Percentiles rank a stretch among this genome's conserved stretches.
Evolutionary conservation across 192 early-diverging fungal species (phyloP).

Genomic region (Dissophora globulifera): DNA sequence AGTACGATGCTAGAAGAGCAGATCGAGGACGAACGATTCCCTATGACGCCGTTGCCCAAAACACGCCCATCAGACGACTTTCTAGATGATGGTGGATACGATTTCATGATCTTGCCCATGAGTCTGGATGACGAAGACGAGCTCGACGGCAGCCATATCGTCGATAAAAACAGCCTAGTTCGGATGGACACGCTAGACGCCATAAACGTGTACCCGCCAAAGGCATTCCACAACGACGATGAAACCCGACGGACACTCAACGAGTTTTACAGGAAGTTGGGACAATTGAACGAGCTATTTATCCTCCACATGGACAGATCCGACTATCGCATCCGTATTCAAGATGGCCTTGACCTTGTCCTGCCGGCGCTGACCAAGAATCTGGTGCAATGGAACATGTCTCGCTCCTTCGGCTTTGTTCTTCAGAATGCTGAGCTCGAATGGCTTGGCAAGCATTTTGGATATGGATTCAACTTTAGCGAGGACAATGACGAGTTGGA

Average conservation of each 20-base stretch:
- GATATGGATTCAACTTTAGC: conserved; percentile 1
- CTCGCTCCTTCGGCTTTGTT: background rate
- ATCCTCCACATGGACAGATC: conserved; percentile 14
- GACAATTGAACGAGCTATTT: background rate
- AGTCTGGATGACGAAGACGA: too few relatives aligned
- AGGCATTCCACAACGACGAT: background rate
- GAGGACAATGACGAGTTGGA: background rate
- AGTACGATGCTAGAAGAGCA: too few relatives aligned
- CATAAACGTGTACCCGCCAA: too few relatives aligned
- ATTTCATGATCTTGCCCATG: too few relatives aligned
- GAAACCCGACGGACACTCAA: background rate
- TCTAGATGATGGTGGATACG: too few relatives aligned
- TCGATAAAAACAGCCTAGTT: too few relatives aligned
- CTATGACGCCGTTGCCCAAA: too few relatives aligned
- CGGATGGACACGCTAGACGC: too few relatives aligned
- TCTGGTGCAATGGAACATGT: conserved; percentile 5
- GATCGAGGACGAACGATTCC: too few relatives aligned
- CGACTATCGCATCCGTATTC: conserved; percentile 14
- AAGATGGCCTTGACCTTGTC: conserved; percentile 11
- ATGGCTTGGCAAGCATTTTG: conserved; percentile 26
- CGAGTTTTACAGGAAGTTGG: conserved; percentile 19
- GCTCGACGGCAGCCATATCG: too few relatives aligned
- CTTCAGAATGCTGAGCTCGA: background rate
- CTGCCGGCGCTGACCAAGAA: conserved; percentile 10
- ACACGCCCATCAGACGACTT: too few relatives aligned